Conservation (phyloP, 805 yeast species). For the Monosporozyma aquatica region DNA sequence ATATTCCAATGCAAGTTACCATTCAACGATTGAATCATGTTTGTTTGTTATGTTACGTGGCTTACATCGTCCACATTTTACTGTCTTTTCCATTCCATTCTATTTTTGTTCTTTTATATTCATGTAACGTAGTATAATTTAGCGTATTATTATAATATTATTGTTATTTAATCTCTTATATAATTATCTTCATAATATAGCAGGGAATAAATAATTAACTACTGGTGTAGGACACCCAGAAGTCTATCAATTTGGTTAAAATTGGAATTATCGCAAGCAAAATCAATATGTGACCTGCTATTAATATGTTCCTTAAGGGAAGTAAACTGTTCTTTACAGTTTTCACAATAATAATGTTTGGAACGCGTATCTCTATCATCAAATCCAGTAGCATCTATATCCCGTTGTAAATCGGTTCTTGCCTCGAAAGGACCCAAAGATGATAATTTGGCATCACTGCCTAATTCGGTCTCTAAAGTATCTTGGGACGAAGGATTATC, state of each 20-base stretch:
- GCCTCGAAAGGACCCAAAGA: slow-evolving; percentile 2
- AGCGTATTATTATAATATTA: too few relatives aligned
- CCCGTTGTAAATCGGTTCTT: slow-evolving; percentile 1
- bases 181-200: too few relatives aligned
- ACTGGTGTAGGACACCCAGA: slow-evolving; percentile 36
- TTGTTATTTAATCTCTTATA: too few relatives aligned
- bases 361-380: not conserved
- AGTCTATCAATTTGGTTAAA: slow-evolving; percentile 60
- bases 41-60: too few relatives aligned
- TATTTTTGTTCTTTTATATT: too few relatives aligned
- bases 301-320: slow-evolving; percentile 64
- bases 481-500: not conserved
- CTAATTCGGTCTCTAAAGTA: slow-evolving; percentile 3
- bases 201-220: too few relatives aligned
- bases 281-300: slow-evolving; percentile 56
- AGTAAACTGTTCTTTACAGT: slow-evolving; percentile 75
- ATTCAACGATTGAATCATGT: too few relatives aligned
- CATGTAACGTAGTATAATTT: too few relatives aligned
- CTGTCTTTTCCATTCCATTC: too few relatives aligned
- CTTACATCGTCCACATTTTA: too few relatives aligned
- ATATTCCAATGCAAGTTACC: too few relatives aligned
- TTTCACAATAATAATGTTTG: slow-evolving; percentile 59
- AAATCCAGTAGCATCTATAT: slow-evolving; percentile 1
- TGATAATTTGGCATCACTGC: slow-evolving; percentile 4
- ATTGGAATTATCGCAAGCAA: slow-evolving; percentile 61